Evolutionary conservation across 176 grass and related monocot species (phyloP), one percentile per base, ranked within the genome.

Genomic region (Hyparrhenia diplandra): DNA sequence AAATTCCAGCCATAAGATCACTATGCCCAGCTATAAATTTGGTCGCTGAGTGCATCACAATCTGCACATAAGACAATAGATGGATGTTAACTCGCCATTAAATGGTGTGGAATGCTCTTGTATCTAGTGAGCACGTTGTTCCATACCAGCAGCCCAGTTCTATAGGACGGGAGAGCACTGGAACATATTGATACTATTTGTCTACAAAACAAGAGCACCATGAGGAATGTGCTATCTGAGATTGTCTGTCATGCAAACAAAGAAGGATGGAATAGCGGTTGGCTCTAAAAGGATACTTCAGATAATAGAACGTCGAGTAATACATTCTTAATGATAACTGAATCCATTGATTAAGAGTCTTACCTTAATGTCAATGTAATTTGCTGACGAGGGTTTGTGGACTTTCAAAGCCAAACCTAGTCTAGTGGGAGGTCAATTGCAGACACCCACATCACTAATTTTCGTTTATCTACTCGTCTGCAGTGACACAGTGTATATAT

Each of bases 181-280:
- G 92, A 89, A 98, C 95, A 98, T n/a, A n/a, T n/a, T 89, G 71
- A 98, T 98, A 73, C 95, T 98, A 71, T n/a, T 98, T 98, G 72
- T 98, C 95, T 37, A 98, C 81, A 98, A 86, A 87, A 98, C 90
- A 69, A 98, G 60, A 76, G 88, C 86, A 67, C 92, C 92, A 52
- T 86, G 80, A 69, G n/a, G 81, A 80, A 86, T 93, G 95, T 74
- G 92, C 95, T 88, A 98, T 98, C 92, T 64, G 92, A 51, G 31
- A 98, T 98, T 98, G 86, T 95, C 95, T 98, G 88, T 83, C 54
- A 84, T 67, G 13, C 67, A 24, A 72, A 45, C 2, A 86, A 92
- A 64, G 14, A 83, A 67, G 66, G 17, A 64, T 41, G 20, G 23
- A 77, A 52, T 78, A 58, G 2, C 1, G 35, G 58, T 64, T 68